Evolutionary conservation across 805 yeast genomes (phyloP), one percentile per base, ranked within the genome.

Genomic region (Candida saitoana): DNA sequence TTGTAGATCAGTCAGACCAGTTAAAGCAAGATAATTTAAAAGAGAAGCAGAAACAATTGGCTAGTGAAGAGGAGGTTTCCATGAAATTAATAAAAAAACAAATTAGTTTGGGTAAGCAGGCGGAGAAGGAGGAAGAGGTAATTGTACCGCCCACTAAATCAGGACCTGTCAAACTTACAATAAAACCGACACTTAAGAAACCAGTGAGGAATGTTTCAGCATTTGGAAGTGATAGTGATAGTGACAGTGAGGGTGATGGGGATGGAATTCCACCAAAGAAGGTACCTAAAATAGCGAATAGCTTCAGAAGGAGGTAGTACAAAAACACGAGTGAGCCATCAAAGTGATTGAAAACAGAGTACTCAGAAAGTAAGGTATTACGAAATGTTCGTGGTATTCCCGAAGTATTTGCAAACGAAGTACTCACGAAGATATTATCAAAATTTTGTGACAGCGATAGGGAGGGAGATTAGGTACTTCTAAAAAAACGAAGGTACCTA

Each of bases 61-160:
- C 57, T 37, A 60, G 65, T 5, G 87, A 81, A 29, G 77, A 75
- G 34, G 74, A 73, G 14, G 44, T 72, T 9, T 61, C 70, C 8
- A 55, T 60, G 44, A 67, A 60, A 46, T 39, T 72, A 14, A 45
- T 85, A n/a, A 63, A 74, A 34, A 55, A 63, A 29, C 90, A 85
- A 57, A 77, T 85, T 2, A 63, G 67, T 44, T 54, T 60, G 32
- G 82, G 80, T 2, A 49, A 57, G 34, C 45, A 39, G 22, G 22
- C 19, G 18, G 25, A 6, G 41, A 34, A 43, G 18, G 22, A 30
- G 18, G 30, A 29, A 12, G 32, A 39, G 5, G 38, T 15, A 22
- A 22, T 22, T 27, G 9, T 38, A 31, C 35, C 37, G 8, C 32
- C 47, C 4, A 18, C 31, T 4, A 12, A 38, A 1, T 18, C 48